Conservation (phyloP, 768 basidiomycete genomes). For the Serendipita vermifera region DNA sequence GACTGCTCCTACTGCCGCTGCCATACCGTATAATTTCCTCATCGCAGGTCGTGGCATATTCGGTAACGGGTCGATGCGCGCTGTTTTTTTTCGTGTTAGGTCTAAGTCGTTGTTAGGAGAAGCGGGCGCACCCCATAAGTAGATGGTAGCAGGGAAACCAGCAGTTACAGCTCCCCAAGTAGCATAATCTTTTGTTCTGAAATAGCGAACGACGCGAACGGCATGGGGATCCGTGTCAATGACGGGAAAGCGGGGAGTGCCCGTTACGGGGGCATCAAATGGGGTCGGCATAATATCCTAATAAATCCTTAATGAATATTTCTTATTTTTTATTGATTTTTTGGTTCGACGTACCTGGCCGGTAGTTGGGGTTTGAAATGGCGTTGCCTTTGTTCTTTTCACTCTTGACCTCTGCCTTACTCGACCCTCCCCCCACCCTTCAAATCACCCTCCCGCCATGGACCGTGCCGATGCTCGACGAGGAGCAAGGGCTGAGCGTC, state of each 20-base stretch:
- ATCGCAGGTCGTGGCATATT: constrained; percentile 24
- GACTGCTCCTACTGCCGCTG: constrained; percentile 68
- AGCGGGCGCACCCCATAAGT: constrained; percentile 60
- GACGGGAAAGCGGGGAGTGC: constrained; percentile 58
- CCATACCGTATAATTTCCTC: constrained; percentile 29
- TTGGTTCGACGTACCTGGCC: constrained; percentile 37
- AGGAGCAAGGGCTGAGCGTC: neutral
- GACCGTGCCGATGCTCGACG: neutral
- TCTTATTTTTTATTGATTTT: too few relatives aligned
- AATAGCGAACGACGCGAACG: constrained; percentile 73
- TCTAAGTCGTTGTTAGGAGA: constrained; percentile 10
- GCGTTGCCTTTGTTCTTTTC: too few relatives aligned
- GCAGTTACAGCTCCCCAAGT: constrained; percentile 69
- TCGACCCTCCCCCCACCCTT: neutral
- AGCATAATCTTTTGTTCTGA: constrained; percentile 78
- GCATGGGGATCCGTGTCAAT: constrained; percentile 92
- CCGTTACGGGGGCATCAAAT: constrained; percentile 7
- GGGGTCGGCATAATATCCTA: neutral
- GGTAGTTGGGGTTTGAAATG: too few relatives aligned
- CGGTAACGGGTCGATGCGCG: constrained; percentile 24
- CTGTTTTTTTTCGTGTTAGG: too few relatives aligned
- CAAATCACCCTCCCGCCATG: too few relatives aligned
- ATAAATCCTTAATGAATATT: neutral
- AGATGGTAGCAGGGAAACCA: constrained; percentile 68
- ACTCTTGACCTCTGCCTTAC: constrained; percentile 30